Conservation (phyloP, 768 basidiomycete species). For the Lentinula detonsa region DNA sequence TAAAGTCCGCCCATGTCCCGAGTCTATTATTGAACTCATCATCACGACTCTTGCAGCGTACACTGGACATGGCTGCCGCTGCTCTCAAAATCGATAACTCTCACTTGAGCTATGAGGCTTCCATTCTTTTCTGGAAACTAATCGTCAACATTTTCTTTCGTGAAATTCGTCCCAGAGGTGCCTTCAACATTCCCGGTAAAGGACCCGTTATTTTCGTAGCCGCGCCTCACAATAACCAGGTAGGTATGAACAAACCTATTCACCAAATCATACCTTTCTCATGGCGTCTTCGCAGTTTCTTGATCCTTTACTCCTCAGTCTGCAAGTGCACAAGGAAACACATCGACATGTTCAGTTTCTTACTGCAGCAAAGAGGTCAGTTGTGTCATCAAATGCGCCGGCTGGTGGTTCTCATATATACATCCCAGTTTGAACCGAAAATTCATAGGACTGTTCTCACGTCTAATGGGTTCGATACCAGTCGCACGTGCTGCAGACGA, state of each 20-base stretch:
- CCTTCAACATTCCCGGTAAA: constrained; percentile 87
- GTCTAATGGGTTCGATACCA: constrained; percentile 54
- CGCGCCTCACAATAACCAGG: constrained; percentile 91
- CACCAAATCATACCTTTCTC: constrained; percentile 1
- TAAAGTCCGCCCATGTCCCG: not conserved
- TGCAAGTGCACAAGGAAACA: constrained; percentile 83
- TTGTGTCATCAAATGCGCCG: constrained; percentile 32
- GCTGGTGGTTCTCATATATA: not conserved
- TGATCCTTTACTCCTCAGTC: constrained; percentile 79
- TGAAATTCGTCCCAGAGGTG: constrained; percentile 89
- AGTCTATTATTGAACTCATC: not conserved
- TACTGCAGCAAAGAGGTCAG: constrained; percentile 73
- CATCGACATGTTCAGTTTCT: constrained; percentile 79
- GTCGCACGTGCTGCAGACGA: constrained; percentile 88
- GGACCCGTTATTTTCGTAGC: constrained; percentile 92
- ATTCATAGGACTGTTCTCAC: constrained; percentile 8
- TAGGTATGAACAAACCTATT: constrained; percentile 43
- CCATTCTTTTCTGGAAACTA: constrained; percentile 78
- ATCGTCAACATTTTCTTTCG: constrained; percentile 95
- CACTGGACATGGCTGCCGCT: constrained; percentile 13
- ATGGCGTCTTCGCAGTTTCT: constrained; percentile 59
- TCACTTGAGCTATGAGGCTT: constrained; percentile 56
- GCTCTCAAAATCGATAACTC: constrained; percentile 7
- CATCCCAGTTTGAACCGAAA: not conserved
- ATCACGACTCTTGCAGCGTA: not conserved